A percentile compares a stretch with the other conserved stretches of the same genome.
phyloP scores from a whole-genome alignment of 192 early-diverging fungal species.

The Umbelopsis isabellina region DNA sequence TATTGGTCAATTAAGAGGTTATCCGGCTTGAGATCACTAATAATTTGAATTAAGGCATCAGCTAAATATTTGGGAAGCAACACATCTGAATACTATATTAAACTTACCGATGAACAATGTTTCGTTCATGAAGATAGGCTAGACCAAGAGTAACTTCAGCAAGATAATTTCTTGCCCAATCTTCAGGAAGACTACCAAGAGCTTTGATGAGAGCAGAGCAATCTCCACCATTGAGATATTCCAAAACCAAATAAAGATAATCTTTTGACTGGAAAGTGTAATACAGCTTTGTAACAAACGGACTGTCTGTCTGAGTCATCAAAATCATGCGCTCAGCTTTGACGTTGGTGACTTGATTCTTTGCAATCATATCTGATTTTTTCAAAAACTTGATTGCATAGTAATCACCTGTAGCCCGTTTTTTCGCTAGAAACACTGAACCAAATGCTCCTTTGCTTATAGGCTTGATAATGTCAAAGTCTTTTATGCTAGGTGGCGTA shows the following conservation, averaged over 20 bases:
- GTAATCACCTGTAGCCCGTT: slow-evolving; percentile 82
- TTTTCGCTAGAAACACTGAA: slow-evolving; percentile 84
- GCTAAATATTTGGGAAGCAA: not conserved
- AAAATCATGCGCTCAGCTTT: slow-evolving; percentile 89
- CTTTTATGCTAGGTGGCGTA: slow-evolving; percentile 77
- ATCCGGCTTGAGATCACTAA: slow-evolving; percentile 86
- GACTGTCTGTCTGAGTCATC: slow-evolving; percentile 80
- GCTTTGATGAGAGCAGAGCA: slow-evolving; percentile 84
- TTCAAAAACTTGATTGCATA: slow-evolving; percentile 87
- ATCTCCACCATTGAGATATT: slow-evolving; percentile 89
- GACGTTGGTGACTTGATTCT: slow-evolving; percentile 91
- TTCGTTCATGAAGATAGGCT: slow-evolving; percentile 76
- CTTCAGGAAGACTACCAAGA: slow-evolving; percentile 70
- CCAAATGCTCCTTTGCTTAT: slow-evolving; percentile 92
- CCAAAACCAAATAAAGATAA: slow-evolving; percentile 85
- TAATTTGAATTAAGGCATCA: slow-evolving; percentile 7
- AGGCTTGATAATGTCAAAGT: slow-evolving; percentile 89
- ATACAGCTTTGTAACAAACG: slow-evolving; percentile 83
- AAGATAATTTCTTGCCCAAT: slow-evolving; percentile 86
- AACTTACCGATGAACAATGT: slow-evolving; percentile 80
- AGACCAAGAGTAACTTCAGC: slow-evolving; percentile 82
- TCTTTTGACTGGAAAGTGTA: slow-evolving; percentile 86
- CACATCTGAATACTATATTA: not conserved
- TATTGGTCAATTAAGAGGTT: slow-evolving; percentile 84
- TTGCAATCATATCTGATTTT: slow-evolving; percentile 89